Base-by-base conservation (phyloP, 495 filamentous ascomycete genomes). In the Elaphomyces granulatus region DNA sequence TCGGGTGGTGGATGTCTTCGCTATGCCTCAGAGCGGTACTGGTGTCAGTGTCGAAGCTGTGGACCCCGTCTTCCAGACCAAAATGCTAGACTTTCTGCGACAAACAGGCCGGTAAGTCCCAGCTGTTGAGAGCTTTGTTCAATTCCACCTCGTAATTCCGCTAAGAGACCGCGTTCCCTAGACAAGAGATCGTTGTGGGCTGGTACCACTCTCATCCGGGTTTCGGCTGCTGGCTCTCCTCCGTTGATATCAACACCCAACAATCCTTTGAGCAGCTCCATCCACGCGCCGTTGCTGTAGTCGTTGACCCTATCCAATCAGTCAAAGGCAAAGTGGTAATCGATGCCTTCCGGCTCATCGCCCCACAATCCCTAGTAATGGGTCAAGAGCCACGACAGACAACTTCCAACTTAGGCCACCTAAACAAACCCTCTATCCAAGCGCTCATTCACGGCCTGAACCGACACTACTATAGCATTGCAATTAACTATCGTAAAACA, bases 201-300 rank as follows among this genome's bases (percentile, higher is more conserved):
- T 98, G 90, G 90, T 98, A 98, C 66, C 90, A 98, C 63, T 96
- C 90, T 20, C 90, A 98, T 72, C 90, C 90, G 38, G 90, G 90
- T 37, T 98, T 98, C 59, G 90, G 90, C 48, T 98, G 90, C 71
- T 98, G 90, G 90, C 76, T 98, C 14, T 96, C 90, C 4, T 88
- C 83, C 18, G 90, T 98, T 50, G 90, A 98, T 72, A 95, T 98
- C 72, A 96, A 96, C 62, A 98, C 90, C 30, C 90, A 98, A 59
- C 90, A 98, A 64, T 94, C 87, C 21, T 98, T 98, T 67, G 90
- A 98, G 61, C 92, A 95, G 59, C 77, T 96, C 34, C 95, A 83
- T 0, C 84, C 92, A 31, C 83, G 90, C 54, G 86, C 90, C 36
- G 90, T 98, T 44, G 90, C 90, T 43, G 90, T 98, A 38, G 90